Conservation (phyloP, 768 basidiomycete species). For the Lentinula guzmanii region DNA sequence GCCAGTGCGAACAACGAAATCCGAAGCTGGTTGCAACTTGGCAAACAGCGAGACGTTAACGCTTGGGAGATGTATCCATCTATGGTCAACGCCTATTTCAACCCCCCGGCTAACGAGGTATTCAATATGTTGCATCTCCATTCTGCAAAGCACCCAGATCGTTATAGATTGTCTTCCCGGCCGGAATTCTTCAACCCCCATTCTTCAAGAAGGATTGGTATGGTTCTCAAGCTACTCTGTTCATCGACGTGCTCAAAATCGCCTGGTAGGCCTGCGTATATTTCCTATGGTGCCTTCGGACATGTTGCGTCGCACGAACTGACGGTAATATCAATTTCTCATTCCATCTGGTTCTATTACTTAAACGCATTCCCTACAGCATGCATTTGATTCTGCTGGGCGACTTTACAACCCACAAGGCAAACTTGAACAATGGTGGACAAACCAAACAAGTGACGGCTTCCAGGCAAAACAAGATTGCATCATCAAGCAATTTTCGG, state of each 20-base stretch:
- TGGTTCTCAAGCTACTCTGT: slow-evolving; percentile 10
- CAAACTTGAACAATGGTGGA: slow-evolving; percentile 90
- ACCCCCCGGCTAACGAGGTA: slow-evolving; percentile 84
- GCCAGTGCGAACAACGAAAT: slow-evolving; percentile 54
- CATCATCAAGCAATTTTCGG: slow-evolving; percentile 84
- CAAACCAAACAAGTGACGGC: slow-evolving; percentile 74
- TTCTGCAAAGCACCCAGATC: background rate
- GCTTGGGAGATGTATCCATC: slow-evolving; percentile 88
- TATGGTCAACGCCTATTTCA: slow-evolving; percentile 85
- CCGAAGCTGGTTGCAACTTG: slow-evolving; percentile 73
- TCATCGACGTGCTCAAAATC: slow-evolving; percentile 2
- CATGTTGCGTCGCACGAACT: slow-evolving; percentile 91
- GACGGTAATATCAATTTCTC: slow-evolving; percentile 42
- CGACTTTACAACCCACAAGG: slow-evolving; percentile 88
- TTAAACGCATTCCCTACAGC: slow-evolving; percentile 33
- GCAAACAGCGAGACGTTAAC: slow-evolving; percentile 58
- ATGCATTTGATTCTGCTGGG: slow-evolving; percentile 88
- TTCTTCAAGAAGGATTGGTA: slow-evolving; percentile 84
- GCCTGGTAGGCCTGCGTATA: slow-evolving; percentile 69
- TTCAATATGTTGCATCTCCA: background rate
- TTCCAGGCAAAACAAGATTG: slow-evolving; percentile 84
- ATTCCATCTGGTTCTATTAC: background rate
- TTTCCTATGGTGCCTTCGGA: slow-evolving; percentile 91
- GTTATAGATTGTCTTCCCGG: slow-evolving; percentile 85
- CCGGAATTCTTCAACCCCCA: slow-evolving; percentile 89